These are phyloP conservation scores for Wallacemonas sp. DNA, from an alignment of 208 protist genomes.

Conservation along the genomic window DNA sequence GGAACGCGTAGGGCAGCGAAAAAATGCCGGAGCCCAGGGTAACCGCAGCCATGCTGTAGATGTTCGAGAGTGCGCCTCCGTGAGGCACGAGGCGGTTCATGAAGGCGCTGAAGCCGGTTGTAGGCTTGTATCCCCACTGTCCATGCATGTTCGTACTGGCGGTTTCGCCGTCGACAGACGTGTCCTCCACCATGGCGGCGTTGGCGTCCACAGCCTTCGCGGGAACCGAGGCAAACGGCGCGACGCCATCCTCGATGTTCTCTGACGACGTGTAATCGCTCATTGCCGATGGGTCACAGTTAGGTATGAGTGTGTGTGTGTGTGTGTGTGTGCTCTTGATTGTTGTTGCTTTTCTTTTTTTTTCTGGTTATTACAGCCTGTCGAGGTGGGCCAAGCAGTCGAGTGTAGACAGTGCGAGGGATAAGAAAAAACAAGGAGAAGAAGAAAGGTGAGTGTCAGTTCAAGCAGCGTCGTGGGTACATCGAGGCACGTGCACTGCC, in stretches of 20 bases:
- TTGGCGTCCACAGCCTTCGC: constrained; percentile 12
- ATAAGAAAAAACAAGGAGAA: no score
- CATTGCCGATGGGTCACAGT: not conserved
- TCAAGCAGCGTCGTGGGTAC: no score
- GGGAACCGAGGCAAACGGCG: not conserved
- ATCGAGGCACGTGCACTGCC: no score
- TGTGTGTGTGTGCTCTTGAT: not conserved
- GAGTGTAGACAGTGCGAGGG: no score
- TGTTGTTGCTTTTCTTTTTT: not conserved
- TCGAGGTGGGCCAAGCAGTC: no score
- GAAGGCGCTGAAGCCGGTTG: constrained; percentile 22
- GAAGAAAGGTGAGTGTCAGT: no score
- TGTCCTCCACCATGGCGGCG: not conserved
- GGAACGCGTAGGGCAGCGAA: constrained; percentile 70
- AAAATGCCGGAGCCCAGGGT: constrained; percentile 81
- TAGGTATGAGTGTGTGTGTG: not conserved
- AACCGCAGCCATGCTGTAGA: constrained; percentile 72
- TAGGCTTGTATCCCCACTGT: constrained; percentile 30
- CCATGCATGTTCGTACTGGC: constrained; percentile 2
- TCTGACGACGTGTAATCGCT: constrained; percentile 1
- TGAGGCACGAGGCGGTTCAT: constrained; percentile 62
- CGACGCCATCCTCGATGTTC: not conserved
- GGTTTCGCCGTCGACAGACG: constrained; percentile 2
- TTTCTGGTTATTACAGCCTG: not conserved
- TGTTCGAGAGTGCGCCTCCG: constrained; percentile 63